These are phyloP conservation scores for Rhizopogon vinicolor DNA, from an alignment of 768 basidiomycete genomes.

Conservation along the genomic window DNA sequence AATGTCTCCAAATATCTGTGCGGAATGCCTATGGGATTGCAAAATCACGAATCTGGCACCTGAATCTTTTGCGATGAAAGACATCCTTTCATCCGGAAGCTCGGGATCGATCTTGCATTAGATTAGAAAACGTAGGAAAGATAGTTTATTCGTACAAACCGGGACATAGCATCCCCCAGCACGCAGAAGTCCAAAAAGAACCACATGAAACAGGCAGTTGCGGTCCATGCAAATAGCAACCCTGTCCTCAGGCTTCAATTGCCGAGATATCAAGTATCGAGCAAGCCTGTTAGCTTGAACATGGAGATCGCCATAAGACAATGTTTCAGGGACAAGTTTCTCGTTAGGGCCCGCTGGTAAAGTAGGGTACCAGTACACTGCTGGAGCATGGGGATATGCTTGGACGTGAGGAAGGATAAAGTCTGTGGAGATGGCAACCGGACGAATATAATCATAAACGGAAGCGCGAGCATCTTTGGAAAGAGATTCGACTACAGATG, in stretches of 20 bases:
- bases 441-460: constrained; percentile 14
- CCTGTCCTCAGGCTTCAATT: constrained; percentile 33
- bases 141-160: constrained; percentile 22
- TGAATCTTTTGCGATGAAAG: constrained; percentile 40
- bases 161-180: constrained; percentile 51
- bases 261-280: constrained; percentile 33
- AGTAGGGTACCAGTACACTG: constrained; percentile 19
- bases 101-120: constrained; percentile 44
- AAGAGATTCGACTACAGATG: constrained; percentile 14
- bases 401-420: constrained; percentile 16
- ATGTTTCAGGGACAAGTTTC: constrained; percentile 3
- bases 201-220: constrained; percentile 35
- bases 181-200: constrained; percentile 39
- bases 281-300: constrained; percentile 35
- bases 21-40: constrained; percentile 10
- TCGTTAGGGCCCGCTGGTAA: constrained; percentile 2
- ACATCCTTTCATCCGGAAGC: constrained; percentile 40
- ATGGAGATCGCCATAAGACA: constrained; percentile 32
- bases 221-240: constrained; percentile 44
- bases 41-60: constrained; percentile 38
- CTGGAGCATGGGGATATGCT: constrained; percentile 10
- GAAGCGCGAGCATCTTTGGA: constrained; percentile 5
- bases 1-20: constrained; percentile 14
- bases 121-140: not conserved
- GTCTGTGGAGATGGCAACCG: constrained; percentile 18